Percentiles rank a stretch among this genome's conserved stretches.
These are phyloP conservation scores for Cubamyces sp. DNA, from an alignment of 768 basidiomycete species.

Conservation along the genomic window DNA sequence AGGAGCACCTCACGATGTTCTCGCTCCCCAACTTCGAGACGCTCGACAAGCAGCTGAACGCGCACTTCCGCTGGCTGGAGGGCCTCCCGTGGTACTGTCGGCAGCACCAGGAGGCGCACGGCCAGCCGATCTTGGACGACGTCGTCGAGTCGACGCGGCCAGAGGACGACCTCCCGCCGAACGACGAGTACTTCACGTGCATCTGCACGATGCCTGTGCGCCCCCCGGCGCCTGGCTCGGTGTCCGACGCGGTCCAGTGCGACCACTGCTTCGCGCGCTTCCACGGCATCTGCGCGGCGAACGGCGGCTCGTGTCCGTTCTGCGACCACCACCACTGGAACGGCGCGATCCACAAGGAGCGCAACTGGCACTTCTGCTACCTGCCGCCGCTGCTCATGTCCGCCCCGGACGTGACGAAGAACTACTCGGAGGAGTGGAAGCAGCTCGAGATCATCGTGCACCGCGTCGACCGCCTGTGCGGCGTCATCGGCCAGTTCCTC, in stretches of 20 bases:
- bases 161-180: constrained; percentile 79
- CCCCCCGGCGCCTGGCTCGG: constrained; percentile 73
- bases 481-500: constrained; percentile 79
- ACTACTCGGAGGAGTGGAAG: constrained; percentile 81
- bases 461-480: constrained; percentile 74
- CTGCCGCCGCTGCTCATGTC: constrained; percentile 68
- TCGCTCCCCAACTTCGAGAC: constrained; percentile 72
- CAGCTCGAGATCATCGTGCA: constrained; percentile 81
- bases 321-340: constrained; percentile 94
- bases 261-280: constrained; percentile 89
- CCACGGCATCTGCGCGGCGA: constrained; percentile 82
- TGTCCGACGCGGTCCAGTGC: constrained; percentile 87
- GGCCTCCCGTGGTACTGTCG: constrained; percentile 80
- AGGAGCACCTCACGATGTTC: constrained; percentile 74
- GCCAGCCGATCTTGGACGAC: constrained; percentile 68
- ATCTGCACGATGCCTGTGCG: constrained; percentile 79
- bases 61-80: constrained; percentile 73
- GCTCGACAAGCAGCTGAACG: constrained; percentile 65
- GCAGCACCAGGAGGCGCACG: constrained; percentile 67
- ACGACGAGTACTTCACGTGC: constrained; percentile 83
- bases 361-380: constrained; percentile 83
- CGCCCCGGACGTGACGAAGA: constrained; percentile 79
- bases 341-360: constrained; percentile 79
- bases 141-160: constrained; percentile 74
- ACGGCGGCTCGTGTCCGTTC: constrained; percentile 91